Conservation (phyloP, 2,329 filamentous ascomycete species). For the Aureobasidium lini region DNA sequence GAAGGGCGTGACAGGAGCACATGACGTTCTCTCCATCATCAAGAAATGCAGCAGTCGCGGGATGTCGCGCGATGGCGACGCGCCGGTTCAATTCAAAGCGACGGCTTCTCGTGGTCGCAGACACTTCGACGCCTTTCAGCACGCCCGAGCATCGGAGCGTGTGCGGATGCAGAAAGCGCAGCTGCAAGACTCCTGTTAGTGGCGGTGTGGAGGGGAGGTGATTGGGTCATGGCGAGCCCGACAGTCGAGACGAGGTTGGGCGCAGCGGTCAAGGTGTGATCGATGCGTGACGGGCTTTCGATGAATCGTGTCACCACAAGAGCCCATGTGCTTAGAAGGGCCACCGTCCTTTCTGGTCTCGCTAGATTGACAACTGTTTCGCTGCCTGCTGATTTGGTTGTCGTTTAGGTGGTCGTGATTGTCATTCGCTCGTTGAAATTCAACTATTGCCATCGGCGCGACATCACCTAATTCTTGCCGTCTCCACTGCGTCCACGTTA, state of each 20-base stretch:
- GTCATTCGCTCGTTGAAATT: not conserved
- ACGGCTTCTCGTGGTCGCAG: slow-evolving; percentile 9
- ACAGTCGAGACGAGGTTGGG: slow-evolving; percentile 9
- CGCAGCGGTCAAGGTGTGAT: slow-evolving; percentile 13
- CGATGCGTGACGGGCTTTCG: slow-evolving; percentile 7
- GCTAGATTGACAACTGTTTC: not conserved
- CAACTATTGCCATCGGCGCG: not conserved
- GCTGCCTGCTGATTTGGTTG: slow-evolving; percentile 8
- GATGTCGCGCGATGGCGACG: slow-evolving; percentile 6
- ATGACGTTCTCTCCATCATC: not conserved
- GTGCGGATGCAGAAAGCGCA: not conserved
- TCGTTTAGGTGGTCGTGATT: not conserved
- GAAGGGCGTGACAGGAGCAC: not conserved
- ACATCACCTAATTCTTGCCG: slow-evolving; percentile 1
- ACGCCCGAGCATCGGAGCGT: not conserved
- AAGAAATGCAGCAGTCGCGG: slow-evolving; percentile 3
- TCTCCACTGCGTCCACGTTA: not conserved
- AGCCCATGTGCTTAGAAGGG: slow-evolving; percentile 13
- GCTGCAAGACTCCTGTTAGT: slow-evolving; percentile 6
- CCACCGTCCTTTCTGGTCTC: slow-evolving; percentile 1
- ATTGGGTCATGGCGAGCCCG: not conserved
- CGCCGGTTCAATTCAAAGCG: slow-evolving; percentile 4
- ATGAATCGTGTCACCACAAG: slow-evolving; percentile 13
- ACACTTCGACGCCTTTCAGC: not conserved
- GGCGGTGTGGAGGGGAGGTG: slow-evolving; percentile 1